Evolutionary conservation across 192 early-diverging fungal genomes (phyloP).

Genomic region (Dissophora globulifera): DNA sequence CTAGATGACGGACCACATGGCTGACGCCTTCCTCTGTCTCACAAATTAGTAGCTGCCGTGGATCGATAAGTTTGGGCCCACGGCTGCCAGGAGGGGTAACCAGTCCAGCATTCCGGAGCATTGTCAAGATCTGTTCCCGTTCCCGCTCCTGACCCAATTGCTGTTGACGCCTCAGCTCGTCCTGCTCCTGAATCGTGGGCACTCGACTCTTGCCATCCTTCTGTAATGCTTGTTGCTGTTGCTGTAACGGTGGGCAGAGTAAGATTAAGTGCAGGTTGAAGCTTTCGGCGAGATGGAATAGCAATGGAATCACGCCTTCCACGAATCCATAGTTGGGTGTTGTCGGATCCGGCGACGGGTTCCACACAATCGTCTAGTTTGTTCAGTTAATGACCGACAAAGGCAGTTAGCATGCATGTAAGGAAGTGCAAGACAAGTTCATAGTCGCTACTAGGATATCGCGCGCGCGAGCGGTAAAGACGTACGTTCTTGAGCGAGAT

Average conservation of each 20-base stretch:
- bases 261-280: slow-evolving; percentile 71
- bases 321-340: slow-evolving; percentile 78
- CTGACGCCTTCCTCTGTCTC: slow-evolving; percentile 71
- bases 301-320: slow-evolving; percentile 64
- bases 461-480: too few species aligned
- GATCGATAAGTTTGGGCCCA: slow-evolving; percentile 61
- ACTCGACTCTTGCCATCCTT: slow-evolving; percentile 11
- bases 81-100: slow-evolving; percentile 22
- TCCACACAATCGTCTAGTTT: slow-evolving; percentile 78
- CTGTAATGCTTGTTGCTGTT: background rate
- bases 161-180: slow-evolving; percentile 30
- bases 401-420: background rate
- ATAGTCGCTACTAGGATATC: too few species aligned
- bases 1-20: slow-evolving; percentile 77
- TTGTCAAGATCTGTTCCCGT: slow-evolving; percentile 61
- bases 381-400: too few species aligned
- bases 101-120: slow-evolving; percentile 57
- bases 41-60: slow-evolving; percentile 76
- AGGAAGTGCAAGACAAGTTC: too few species aligned
- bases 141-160: slow-evolving; percentile 64
- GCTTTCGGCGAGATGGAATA: slow-evolving; percentile 59
- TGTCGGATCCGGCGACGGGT: slow-evolving; percentile 75
- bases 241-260: slow-evolving; percentile 52
- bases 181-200: slow-evolving; percentile 34
- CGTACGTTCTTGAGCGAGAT: slow-evolving; percentile 71